Conservation (phyloP, 1,139 yeast species). For the Wickerhamomyces sp. region DNA sequence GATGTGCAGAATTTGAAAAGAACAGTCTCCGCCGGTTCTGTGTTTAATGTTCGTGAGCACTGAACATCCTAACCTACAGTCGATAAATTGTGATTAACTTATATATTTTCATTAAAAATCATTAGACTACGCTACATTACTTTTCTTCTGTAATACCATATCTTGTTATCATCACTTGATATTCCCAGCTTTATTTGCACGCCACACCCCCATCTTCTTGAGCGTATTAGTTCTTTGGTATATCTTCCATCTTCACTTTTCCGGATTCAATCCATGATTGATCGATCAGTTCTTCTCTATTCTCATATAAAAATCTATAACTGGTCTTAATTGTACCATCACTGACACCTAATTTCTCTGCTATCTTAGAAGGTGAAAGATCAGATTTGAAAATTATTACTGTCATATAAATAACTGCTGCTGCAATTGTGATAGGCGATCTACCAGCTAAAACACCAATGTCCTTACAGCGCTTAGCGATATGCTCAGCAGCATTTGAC, state of each 20-base stretch:
- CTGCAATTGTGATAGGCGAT: constrained; percentile 96
- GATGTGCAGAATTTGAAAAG: constrained; percentile 10
- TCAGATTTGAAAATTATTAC: constrained; percentile 75
- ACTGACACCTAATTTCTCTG: constrained; percentile 95
- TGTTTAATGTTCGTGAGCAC: background rate
- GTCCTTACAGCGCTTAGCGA: constrained; percentile 85
- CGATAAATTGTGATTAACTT: no score
- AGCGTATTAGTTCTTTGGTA: constrained; percentile 40
- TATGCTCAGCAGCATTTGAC: constrained; percentile 90
- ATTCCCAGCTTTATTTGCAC: no score
- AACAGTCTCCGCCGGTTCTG: constrained; percentile 5
- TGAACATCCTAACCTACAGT: background rate
- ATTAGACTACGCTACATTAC: background rate
- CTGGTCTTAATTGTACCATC: constrained; percentile 97
- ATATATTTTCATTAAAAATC: background rate
- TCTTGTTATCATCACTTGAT: background rate
- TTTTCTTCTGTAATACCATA: background rate
- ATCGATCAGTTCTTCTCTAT: constrained; percentile 66
- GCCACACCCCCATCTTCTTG: no score
- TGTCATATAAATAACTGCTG: constrained; percentile 94
- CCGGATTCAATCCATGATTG: constrained; percentile 77
- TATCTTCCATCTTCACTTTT: constrained; percentile 55
- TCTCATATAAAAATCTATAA: constrained; percentile 77
- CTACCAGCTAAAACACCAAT: constrained; percentile 95
- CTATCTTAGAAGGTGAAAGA: constrained; percentile 67